Percentiles rank a stretch among this genome's conserved stretches.
Conservation (phyloP, 2,329 filamentous ascomycete genomes). For the Monosporascus sp. region DNA sequence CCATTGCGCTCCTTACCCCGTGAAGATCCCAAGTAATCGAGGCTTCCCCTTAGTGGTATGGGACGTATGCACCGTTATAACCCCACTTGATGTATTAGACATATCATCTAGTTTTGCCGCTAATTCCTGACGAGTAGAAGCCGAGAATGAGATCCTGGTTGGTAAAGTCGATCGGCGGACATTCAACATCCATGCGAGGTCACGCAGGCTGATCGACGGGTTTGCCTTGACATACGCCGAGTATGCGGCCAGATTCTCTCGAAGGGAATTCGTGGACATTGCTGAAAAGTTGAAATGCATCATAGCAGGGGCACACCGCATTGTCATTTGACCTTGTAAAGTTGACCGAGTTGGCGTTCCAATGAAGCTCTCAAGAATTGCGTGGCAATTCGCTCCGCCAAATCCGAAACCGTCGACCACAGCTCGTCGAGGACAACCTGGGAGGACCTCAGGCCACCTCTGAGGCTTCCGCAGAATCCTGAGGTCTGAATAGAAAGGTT, state of each 20-base stretch:
- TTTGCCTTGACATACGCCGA: background rate
- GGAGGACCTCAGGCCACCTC: constrained; percentile 11
- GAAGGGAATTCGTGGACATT: constrained; percentile 3
- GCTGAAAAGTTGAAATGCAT: constrained; percentile 15
- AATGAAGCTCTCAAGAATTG: constrained; percentile 12
- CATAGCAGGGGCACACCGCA: background rate
- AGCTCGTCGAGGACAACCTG: constrained; percentile 2
- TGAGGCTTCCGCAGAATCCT: constrained; percentile 5
- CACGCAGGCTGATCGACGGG: background rate
- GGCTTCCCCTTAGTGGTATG: no score
- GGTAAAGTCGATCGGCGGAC: background rate
- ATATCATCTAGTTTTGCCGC: no score
- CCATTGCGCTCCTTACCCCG: constrained; percentile 30
- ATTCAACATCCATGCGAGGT: background rate
- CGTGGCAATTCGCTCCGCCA: constrained; percentile 23
- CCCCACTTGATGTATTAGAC: no score
- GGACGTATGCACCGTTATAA: no score
- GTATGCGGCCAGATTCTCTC: constrained; percentile 4
- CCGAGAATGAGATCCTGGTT: background rate
- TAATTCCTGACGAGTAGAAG: background rate
- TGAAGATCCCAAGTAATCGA: constrained; percentile 21
- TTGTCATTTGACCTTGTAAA: no score
- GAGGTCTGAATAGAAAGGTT: constrained; percentile 17
- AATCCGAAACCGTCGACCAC: constrained; percentile 22
- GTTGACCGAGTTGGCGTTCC: no score